Base-by-base conservation (phyloP, 371 early-diverging fungal genomes). In the Lichtheimia hyalospora region DNA sequence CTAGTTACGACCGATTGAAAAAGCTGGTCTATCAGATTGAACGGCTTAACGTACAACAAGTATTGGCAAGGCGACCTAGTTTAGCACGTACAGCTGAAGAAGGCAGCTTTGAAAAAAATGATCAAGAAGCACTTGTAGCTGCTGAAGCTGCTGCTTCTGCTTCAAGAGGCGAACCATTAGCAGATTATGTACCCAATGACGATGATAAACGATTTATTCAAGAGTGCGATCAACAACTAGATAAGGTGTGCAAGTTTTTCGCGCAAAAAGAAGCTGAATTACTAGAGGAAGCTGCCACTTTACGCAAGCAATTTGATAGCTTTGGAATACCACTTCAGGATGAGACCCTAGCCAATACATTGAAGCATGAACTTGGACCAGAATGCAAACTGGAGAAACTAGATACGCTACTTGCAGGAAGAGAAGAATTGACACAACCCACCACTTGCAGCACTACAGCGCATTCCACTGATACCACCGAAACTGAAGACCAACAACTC, bases 1-100 rank as follows among this genome's bases (percentile, higher is more conserved):
- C 20, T 49, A 64, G 65, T 24, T 64, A 64, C 43, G 65, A 64
- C 24, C 65, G 52, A 21, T 48, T 64, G 16, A 64, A 64, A 34
- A 64, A 64, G 46, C 44, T 64, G 4, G 57, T 53, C 2, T 64
- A 64, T 56, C 65, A 53, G 20, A 51, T 64, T 28, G 65, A 64
- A 40, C 60, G 65, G 14, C 8, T 39, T 14, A 40, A 60, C 15
- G 60, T 55, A 10, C 65, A 64, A 28, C 60, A 54, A 34, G 24
- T 43, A 28, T 18, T 60, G 44, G 53, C 39, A 16, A 42, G 50
- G 4, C 34, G 42, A 13, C 52, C 49, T 3, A 50, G 50, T 34
- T n/a, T 21, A 14, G 20, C 50, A 15, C 58, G 41, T 13, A 51
- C 52, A 6, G 16, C 44, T 12, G 58, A 58, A 42, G 58, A 58